These are phyloP conservation scores for Amanita pallidorosea DNA, from an alignment of 768 basidiomycete species.

Conservation along the genomic window DNA sequence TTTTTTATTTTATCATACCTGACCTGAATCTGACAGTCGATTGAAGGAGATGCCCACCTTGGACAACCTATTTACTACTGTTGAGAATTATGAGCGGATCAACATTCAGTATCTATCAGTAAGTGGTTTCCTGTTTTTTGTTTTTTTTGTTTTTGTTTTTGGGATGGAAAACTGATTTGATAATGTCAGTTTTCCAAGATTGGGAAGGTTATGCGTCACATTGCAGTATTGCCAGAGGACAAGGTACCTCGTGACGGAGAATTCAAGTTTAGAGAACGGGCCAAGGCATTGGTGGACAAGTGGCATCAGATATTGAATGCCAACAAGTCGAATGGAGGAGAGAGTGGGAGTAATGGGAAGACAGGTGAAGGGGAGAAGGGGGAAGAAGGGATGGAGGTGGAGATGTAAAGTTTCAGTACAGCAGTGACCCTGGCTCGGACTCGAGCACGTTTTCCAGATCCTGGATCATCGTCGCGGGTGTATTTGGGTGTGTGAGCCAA, in stretches of 20 bases:
- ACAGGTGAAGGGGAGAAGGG: not conserved
- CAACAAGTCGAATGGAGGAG: slow-evolving; percentile 17
- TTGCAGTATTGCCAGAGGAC: slow-evolving; percentile 41
- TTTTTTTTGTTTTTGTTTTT: too few relatives aligned
- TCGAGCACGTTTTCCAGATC: not conserved
- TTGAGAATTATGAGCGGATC: slow-evolving; percentile 70
- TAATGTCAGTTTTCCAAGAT: slow-evolving; percentile 64
- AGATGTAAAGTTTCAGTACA: not conserved
- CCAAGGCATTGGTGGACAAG: slow-evolving; percentile 56
- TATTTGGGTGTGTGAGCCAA: not conserved
- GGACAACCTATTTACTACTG: slow-evolving; percentile 62
- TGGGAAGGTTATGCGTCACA: slow-evolving; percentile 84
- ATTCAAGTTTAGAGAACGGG: slow-evolving; percentile 61
- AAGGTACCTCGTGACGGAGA: slow-evolving; percentile 55
- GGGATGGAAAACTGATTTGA: too few relatives aligned
- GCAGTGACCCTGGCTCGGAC: not conserved
- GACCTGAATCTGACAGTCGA: not conserved
- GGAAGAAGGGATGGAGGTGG: too few relatives aligned
- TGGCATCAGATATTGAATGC: slow-evolving; percentile 50
- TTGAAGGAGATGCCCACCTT: slow-evolving; percentile 66
- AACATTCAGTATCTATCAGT: slow-evolving; percentile 62
- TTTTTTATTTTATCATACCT: not conserved
- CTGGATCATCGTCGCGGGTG: too few relatives aligned
- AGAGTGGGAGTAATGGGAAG: slow-evolving; percentile 1
- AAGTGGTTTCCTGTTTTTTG: slow-evolving; percentile 10